A percentile compares a stretch with the other conserved stretches of the same genome.
Conservation (phyloP, 1,284 basidiomycete species). For the Puccinia horiana region DNA sequence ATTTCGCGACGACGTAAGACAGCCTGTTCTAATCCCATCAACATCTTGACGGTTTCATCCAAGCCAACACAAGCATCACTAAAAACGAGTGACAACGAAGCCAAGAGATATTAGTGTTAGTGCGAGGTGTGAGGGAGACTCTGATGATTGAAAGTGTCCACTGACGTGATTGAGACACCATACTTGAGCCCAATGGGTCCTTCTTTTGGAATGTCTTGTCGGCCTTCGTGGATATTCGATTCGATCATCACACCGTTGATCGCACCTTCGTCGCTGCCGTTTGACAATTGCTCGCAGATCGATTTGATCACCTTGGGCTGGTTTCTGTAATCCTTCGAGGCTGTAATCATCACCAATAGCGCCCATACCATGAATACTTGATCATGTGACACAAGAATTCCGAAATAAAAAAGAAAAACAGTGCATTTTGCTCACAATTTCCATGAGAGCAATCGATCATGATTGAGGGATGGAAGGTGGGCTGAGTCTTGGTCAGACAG, state of each 20-base stretch:
- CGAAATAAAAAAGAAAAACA: too few species aligned
- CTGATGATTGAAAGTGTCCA: constrained; percentile 51
- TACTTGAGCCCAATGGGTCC: constrained; percentile 57
- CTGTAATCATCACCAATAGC: too few species aligned
- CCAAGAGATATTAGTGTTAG: constrained; percentile 58
- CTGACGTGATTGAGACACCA: constrained; percentile 57
- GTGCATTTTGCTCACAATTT: constrained; percentile 51
- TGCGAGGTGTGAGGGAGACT: constrained; percentile 67
- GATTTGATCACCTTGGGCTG: constrained; percentile 66
- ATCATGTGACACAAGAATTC: too few species aligned
- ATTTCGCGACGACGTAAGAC: constrained; percentile 49
- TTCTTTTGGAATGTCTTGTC: constrained; percentile 58
- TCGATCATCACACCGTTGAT: constrained; percentile 98
- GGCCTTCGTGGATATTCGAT: constrained; percentile 74
- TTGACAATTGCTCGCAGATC: constrained; percentile 75
- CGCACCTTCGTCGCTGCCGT: constrained; percentile 67
- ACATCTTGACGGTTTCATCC: constrained; percentile 67
- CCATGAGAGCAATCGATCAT: constrained; percentile 59
- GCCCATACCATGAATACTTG: too few species aligned
- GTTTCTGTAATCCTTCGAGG: constrained; percentile 58
- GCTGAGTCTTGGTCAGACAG: constrained; percentile 53
- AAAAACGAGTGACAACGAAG: not conserved
- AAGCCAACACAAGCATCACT: constrained; percentile 78
- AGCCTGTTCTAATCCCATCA: constrained; percentile 58
- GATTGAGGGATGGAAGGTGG: constrained; percentile 53